phyloP scores from a whole-genome alignment of 441 rosid genomes.

The Populus hybrid region DNA sequence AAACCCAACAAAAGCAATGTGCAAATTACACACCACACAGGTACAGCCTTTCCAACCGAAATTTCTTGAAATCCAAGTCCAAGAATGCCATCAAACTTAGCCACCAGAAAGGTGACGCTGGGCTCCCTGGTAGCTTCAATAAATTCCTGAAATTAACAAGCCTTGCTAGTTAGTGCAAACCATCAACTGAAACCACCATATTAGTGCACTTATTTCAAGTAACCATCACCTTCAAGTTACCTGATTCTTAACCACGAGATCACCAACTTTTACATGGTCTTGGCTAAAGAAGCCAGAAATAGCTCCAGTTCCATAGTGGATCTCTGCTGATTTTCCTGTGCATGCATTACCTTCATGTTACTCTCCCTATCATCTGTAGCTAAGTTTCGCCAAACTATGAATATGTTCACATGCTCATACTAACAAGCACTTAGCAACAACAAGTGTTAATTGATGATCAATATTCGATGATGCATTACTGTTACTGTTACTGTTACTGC shows the following conservation, averaged over 20 bases:
- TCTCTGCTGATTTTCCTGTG: constrained; percentile 64
- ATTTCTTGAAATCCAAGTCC: constrained; percentile 92
- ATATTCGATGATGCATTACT: background rate
- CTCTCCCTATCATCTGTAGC: background rate
- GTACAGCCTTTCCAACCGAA: constrained; percentile 72
- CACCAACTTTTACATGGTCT: constrained; percentile 68
- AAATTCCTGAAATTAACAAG: constrained; percentile 49
- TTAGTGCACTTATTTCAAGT: background rate
- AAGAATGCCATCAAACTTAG: constrained; percentile 85
- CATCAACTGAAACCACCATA: background rate
- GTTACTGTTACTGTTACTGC: background rate
- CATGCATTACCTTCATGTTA: background rate
- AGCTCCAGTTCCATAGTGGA: constrained; percentile 85
- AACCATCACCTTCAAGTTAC: constrained; percentile 27
- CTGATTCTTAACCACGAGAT: constrained; percentile 66
- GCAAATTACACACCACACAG: constrained; percentile 52
- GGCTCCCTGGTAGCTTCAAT: constrained; percentile 85
- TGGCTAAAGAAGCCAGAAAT: constrained; percentile 75
- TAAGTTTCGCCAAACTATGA: background rate
- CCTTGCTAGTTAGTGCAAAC: background rate
- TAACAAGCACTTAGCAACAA: background rate
- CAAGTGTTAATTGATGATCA: background rate
- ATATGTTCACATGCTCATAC: background rate
- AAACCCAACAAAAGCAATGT: background rate
- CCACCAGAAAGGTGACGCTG: constrained; percentile 62